Evolutionary conservation across 2,329 filamentous ascomycete species (phyloP).

Genomic region (Nothopassalora personata): DNA sequence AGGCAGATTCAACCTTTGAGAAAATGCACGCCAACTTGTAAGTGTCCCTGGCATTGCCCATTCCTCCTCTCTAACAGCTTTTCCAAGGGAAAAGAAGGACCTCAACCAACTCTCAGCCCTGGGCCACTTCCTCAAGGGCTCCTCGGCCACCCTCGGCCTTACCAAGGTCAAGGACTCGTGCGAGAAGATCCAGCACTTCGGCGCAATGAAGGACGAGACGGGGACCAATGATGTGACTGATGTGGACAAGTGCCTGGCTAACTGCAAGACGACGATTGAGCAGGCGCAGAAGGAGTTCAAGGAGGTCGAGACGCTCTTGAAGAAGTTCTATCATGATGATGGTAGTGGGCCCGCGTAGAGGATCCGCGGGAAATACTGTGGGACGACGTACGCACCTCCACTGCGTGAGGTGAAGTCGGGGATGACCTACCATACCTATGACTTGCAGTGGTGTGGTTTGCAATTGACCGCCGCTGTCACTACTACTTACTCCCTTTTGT

Average conservation of each 20-base stretch:
- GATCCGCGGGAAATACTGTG: background rate
- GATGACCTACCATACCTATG: background rate
- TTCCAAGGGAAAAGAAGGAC: constrained; percentile 58
- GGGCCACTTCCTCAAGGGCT: constrained; percentile 96
- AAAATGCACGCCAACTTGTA: constrained; percentile 82
- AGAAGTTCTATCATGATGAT: constrained; percentile 56
- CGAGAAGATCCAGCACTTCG: constrained; percentile 94
- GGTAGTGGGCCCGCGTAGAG: constrained; percentile 1
- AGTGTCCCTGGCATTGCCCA: constrained; percentile 28
- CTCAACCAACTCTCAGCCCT: constrained; percentile 72
- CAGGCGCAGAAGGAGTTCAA: constrained; percentile 71
- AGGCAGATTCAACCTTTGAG: constrained; percentile 78
- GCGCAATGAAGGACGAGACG: constrained; percentile 73
- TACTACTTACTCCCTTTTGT: background rate
- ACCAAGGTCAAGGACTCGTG: constrained; percentile 87
- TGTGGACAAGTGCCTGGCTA: constrained; percentile 61
- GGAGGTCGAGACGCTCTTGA: constrained; percentile 65
- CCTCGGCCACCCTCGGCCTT: constrained; percentile 87
- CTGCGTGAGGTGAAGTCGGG: background rate
- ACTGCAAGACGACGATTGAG: constrained; percentile 64
- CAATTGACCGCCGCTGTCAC: background rate
- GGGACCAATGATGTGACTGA: constrained; percentile 63
- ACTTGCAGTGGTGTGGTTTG: background rate
- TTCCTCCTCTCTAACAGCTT: background rate
- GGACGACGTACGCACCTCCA: background rate